phyloP scores from a whole-genome alignment of 192 early-diverging fungal genomes.

The Gaertneriomyces semiglobifer region DNA sequence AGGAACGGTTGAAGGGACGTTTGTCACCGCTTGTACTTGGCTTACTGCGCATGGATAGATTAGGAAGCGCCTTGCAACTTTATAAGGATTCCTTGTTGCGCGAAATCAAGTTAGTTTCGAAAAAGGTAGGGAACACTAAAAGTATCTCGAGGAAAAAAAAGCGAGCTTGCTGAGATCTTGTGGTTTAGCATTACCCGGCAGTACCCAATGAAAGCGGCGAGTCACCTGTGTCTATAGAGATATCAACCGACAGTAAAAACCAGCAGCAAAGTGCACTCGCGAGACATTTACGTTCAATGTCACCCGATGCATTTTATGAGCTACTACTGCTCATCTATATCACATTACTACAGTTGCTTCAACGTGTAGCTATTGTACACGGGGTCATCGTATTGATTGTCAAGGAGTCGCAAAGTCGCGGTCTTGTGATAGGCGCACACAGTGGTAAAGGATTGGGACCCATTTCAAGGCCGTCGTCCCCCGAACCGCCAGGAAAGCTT shows the following conservation, averaged over 20 bases:
- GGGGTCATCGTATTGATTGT: conserved; percentile 64
- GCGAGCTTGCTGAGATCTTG: too few relatives aligned
- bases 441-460: conserved; percentile 29
- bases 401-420: conserved; percentile 52
- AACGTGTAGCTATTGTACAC: conserved; percentile 69
- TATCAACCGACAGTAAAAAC: conserved; percentile 22
- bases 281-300: conserved; percentile 70
- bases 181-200: neutral
- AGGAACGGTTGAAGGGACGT: conserved; percentile 45
- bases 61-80: conserved; percentile 63
- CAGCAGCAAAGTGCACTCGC: conserved; percentile 57
- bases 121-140: conserved; percentile 53
- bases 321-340: conserved; percentile 74
- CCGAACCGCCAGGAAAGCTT: conserved; percentile 18
- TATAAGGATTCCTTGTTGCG: conserved; percentile 75
- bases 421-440: conserved; percentile 42
- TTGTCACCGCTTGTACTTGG: conserved; percentile 76
- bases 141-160: too few relatives aligned
- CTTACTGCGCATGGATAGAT: conserved; percentile 67
- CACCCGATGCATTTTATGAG: conserved; percentile 78
- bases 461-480: neutral
- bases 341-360: conserved; percentile 68
- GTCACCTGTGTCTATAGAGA: conserved; percentile 19
- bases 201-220: neutral
- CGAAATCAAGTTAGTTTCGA: conserved; percentile 74